Conservation (phyloP, 805 yeast species). For the Naumovozyma castellii region DNA sequence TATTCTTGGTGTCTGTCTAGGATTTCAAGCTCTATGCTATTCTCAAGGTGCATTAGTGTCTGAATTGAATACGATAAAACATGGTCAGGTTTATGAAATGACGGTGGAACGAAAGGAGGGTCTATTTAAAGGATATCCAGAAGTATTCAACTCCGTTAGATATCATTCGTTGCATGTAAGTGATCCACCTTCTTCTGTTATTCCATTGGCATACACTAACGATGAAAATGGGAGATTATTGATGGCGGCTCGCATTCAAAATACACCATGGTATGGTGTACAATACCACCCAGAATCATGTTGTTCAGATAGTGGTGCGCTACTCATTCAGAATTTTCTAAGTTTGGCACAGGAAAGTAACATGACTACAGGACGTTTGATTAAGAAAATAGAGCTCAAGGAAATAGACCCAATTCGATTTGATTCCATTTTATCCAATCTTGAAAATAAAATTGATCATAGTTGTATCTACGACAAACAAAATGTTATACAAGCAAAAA, state of each 20-base stretch:
- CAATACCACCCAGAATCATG: conserved; percentile 97
- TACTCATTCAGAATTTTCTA: conserved; percentile 50
- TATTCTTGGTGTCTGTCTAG: conserved; percentile 83
- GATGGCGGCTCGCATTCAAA: conserved; percentile 69
- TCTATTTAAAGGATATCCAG: conserved; percentile 36
- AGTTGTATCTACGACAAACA: conserved; percentile 14
- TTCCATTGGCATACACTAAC: conserved; percentile 55
- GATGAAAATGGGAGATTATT: conserved; percentile 39
- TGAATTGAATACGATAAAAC: conserved; percentile 53
- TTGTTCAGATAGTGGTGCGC: conserved; percentile 61
- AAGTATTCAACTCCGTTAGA: conserved; percentile 58
- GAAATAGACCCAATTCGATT: neutral
- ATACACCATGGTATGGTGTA: conserved; percentile 75
- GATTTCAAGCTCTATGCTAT: conserved; percentile 75
- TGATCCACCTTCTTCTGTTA: conserved; percentile 23
- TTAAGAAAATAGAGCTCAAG: neutral
- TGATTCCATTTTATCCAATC: conserved; percentile 5
- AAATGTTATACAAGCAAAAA: conserved; percentile 1
- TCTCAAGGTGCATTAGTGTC: conserved; percentile 48
- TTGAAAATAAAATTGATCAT: conserved; percentile 20
- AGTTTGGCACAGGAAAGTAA: conserved; percentile 18
- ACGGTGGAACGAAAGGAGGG: conserved; percentile 9
- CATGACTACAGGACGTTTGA: conserved; percentile 2
- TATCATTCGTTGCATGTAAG: conserved; percentile 75
- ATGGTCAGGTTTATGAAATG: conserved; percentile 72